Evolutionary conservation across 768 basidiomycete species (phyloP).

Genomic region (Tulasnella sp.): DNA sequence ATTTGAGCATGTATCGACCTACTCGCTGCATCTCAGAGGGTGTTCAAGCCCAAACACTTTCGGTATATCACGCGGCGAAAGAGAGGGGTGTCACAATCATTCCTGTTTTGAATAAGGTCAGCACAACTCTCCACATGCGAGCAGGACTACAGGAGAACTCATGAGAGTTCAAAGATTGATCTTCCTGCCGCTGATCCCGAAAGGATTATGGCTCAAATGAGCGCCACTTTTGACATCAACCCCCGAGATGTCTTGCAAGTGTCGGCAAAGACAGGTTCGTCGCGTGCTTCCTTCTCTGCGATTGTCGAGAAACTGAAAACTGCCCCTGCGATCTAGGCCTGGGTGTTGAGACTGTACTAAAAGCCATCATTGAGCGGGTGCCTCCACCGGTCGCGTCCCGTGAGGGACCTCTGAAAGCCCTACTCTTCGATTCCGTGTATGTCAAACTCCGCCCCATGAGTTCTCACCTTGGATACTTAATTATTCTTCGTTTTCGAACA

Average conservation of each 20-base stretch:
- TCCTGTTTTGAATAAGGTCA: slow-evolving; percentile 86
- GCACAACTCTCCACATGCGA: neutral
- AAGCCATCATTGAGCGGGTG: slow-evolving; percentile 72
- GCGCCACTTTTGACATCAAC: slow-evolving; percentile 71
- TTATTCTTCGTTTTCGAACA: slow-evolving; percentile 26
- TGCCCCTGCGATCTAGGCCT: slow-evolving; percentile 20
- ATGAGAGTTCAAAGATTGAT: slow-evolving; percentile 55
- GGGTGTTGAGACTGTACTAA: slow-evolving; percentile 67
- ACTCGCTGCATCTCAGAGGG: slow-evolving; percentile 40
- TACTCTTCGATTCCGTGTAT: slow-evolving; percentile 89
- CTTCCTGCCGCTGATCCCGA: slow-evolving; percentile 81
- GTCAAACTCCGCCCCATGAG: slow-evolving; percentile 23
- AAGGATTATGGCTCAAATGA: slow-evolving; percentile 68
- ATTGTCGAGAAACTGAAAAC: neutral
- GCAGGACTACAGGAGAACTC: neutral
- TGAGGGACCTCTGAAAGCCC: slow-evolving; percentile 57
- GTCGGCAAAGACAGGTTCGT: slow-evolving; percentile 82
- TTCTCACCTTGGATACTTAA: slow-evolving; percentile 15
- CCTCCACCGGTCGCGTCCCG: slow-evolving; percentile 60
- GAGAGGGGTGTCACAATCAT: slow-evolving; percentile 75
- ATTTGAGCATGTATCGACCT: neutral
- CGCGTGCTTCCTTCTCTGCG: neutral
- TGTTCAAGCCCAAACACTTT: slow-evolving; percentile 94
- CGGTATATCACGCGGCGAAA: slow-evolving; percentile 80
- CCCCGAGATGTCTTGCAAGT: slow-evolving; percentile 65